Conservation (phyloP, 2,329 filamentous ascomycete species). For the Sporothrix variecibatus region DNA sequence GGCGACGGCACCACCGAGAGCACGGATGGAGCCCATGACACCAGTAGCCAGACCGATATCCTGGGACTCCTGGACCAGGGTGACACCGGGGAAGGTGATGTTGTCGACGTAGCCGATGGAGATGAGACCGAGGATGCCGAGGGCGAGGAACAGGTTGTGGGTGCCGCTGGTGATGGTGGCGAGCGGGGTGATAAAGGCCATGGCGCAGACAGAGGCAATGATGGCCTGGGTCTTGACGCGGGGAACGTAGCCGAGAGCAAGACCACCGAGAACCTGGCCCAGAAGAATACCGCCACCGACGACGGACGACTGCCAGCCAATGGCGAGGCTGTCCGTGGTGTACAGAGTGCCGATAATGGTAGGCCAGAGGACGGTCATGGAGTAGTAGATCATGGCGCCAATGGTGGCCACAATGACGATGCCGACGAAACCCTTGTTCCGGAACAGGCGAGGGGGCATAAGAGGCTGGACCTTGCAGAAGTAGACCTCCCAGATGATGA, state of each 20-base stretch:
- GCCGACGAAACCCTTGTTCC: slow-evolving; percentile 43
- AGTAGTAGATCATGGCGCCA: slow-evolving; percentile 50
- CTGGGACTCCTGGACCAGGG: slow-evolving; percentile 48
- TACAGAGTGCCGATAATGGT: slow-evolving; percentile 47
- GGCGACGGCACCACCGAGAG: slow-evolving; percentile 43
- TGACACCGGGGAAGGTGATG: slow-evolving; percentile 46
- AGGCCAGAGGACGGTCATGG: slow-evolving; percentile 48
- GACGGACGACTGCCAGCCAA: slow-evolving; percentile 47
- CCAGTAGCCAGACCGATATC: slow-evolving; percentile 50
- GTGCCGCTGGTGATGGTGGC: slow-evolving; percentile 35
- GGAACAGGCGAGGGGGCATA: slow-evolving; percentile 48
- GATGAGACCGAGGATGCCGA: slow-evolving; percentile 38
- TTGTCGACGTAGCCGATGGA: slow-evolving; percentile 43
- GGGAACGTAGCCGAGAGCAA: slow-evolving; percentile 42
- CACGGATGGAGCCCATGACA: slow-evolving; percentile 49
- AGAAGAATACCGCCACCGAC: slow-evolving; percentile 46
- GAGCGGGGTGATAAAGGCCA: slow-evolving; percentile 41
- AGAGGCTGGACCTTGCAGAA: slow-evolving; percentile 43
- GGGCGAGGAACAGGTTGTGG: slow-evolving; percentile 38
- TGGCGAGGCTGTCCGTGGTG: slow-evolving; percentile 41
- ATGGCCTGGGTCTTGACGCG: slow-evolving; percentile 42
- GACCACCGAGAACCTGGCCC: slow-evolving; percentile 43
- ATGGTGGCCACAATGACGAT: slow-evolving; percentile 44
- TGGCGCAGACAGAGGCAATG: slow-evolving; percentile 36
- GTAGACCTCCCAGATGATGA: slow-evolving; percentile 44